These are phyloP conservation scores for Cochlearia excelsa DNA, from an alignment of 345 rosid species.

Conservation along the genomic window DNA sequence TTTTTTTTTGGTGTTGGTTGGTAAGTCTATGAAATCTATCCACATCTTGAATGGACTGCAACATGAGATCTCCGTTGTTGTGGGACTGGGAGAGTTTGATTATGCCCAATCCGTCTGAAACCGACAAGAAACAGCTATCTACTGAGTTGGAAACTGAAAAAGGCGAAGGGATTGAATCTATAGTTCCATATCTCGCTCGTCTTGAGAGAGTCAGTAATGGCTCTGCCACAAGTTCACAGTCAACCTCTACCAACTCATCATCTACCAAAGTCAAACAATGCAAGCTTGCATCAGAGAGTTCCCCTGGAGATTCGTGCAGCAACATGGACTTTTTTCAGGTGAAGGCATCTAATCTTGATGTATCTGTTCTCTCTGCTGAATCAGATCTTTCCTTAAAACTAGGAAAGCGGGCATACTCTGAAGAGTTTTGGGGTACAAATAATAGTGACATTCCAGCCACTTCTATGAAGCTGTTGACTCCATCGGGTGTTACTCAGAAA, in stretches of 20 bases:
- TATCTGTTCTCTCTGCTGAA: slow-evolving; percentile 30
- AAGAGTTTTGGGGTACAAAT: slow-evolving; percentile 51
- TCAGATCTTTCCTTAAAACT: slow-evolving; percentile 34
- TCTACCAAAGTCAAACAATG: slow-evolving; percentile 9
- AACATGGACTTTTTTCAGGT: slow-evolving; percentile 31
- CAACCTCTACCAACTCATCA: slow-evolving; percentile 20
- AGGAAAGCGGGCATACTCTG: slow-evolving; percentile 54
- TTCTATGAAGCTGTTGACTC: slow-evolving; percentile 36
- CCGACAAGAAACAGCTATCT: slow-evolving; percentile 42
- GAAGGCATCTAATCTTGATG: slow-evolving; percentile 28
- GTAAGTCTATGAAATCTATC: slow-evolving; percentile 41
- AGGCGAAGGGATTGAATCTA: slow-evolving; percentile 56
- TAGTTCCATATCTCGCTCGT: slow-evolving; percentile 49
- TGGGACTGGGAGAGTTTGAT: slow-evolving; percentile 85
- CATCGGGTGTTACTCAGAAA: slow-evolving; percentile 54
- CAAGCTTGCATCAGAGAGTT: slow-evolving; percentile 27
- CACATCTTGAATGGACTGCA: slow-evolving; percentile 69
- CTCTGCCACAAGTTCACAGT: slow-evolving; percentile 54
- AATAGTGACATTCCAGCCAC: slow-evolving; percentile 44
- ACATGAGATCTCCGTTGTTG: slow-evolving; percentile 49
- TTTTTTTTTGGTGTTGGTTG: too few relatives aligned
- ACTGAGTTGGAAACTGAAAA: slow-evolving; percentile 56
- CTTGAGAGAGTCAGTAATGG: slow-evolving; percentile 49
- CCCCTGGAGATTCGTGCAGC: slow-evolving; percentile 36
- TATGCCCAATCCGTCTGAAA: slow-evolving; percentile 52